Evolutionary conservation across 306 rosid species (phyloP).

Genomic region (Argentina anserina): DNA sequence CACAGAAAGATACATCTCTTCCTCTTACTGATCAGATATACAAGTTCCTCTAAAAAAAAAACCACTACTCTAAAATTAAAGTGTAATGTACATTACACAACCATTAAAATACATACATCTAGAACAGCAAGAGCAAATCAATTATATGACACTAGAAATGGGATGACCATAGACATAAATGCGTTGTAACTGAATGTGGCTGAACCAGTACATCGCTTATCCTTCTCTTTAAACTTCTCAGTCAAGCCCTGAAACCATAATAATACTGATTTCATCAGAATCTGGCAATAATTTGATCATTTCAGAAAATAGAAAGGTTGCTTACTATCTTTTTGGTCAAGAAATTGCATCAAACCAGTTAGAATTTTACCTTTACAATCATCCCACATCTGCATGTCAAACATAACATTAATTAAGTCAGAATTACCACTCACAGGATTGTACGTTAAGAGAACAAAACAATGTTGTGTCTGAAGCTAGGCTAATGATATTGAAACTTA

Average conservation of each 20-base stretch:
- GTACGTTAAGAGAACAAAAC: neutral
- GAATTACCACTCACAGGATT: constrained; percentile 14
- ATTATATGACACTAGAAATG: constrained; percentile 73
- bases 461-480: constrained; percentile 3
- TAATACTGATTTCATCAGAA: neutral
- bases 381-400: constrained; percentile 74
- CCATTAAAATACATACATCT: neutral
- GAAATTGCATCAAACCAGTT: neutral
- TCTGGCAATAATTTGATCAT: neutral
- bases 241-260: constrained; percentile 72
- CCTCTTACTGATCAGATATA: neutral
- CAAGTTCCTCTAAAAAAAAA: neutral
- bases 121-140: constrained; percentile 25
- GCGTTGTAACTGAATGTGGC: constrained; percentile 60
- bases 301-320: neutral
- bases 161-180: constrained; percentile 76
- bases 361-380: constrained; percentile 69
- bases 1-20: neutral
- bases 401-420: constrained; percentile 33
- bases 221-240: constrained; percentile 86
- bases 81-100: neutral
- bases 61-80: neutral
- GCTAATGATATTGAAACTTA: neutral
- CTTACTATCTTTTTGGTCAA: neutral
- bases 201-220: constrained; percentile 49